Base-by-base conservation (phyloP, 768 basidiomycete genomes). In the Omphalotus guepiniiformis region DNA sequence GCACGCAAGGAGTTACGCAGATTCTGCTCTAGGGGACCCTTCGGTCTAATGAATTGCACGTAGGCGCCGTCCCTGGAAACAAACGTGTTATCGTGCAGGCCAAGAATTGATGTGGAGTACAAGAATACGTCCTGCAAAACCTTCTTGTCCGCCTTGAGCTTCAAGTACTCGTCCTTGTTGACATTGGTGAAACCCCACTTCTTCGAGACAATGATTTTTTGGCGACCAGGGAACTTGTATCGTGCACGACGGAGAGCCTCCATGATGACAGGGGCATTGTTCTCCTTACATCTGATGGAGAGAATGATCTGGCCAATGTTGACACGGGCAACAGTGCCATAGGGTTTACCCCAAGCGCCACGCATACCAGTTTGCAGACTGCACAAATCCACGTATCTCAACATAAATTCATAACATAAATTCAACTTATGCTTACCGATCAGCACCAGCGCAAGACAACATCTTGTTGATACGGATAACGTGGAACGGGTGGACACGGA, bases 391-490 rank as follows among this genome's bases (percentile, higher is more conserved):
- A 7, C 9, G 15, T 5, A 21, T 3, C 41, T 39, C 49, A 9
- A 26, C 23, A 27, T 22, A 12, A 8, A 18, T 21, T 12, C 30
- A 22, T 38, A 28, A 47, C 12, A 40, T 22, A 12, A 35, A 28
- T n/a, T n/a, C n/a, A 19, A 13, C 6, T 7, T n/a, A 5, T 6
- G 65, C 80, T 38, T 51, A 87, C 90, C 91, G 78, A 92, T 99
- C 96, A 60, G 96, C 94, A 58, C 96, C 95, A 59, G 96, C 96
- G 67, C 96, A 98, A 50, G 86, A 89, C 79, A 98, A 88, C 91
- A 96, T 98, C 85, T 99, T 98, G 88, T 98, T 96, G 84, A 96
- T 96, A 54, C 96, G 88, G 73, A 99, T 71, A 60, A 98, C 92
- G 67, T 99, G 96, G 91, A 87, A 96, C 35, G 95, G 96, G 75